Evolutionary conservation across 2,329 filamentous ascomycete genomes (phyloP).

Genomic region (Orbilia brochopaga): DNA sequence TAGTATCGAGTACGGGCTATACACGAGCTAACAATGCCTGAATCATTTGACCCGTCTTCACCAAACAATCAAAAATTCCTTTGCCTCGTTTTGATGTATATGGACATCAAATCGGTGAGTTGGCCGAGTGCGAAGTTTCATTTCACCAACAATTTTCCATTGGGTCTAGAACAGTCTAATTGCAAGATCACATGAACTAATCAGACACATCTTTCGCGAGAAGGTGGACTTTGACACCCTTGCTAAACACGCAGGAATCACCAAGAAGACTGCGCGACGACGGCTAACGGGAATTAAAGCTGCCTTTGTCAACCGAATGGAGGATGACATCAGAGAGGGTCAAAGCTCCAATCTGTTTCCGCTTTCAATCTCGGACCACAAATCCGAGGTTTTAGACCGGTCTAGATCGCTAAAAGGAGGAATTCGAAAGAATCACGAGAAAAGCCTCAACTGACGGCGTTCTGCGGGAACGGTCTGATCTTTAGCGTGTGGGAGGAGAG

Average conservation of each 20-base stretch:
- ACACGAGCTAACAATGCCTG: not conserved
- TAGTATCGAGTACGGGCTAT: too few relatives aligned
- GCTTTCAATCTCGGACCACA: not conserved
- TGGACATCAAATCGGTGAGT: slow-evolving; percentile 3
- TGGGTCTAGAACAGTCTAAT: too few relatives aligned
- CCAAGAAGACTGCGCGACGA: not conserved
- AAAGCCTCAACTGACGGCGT: not conserved
- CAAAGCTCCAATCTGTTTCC: not conserved
- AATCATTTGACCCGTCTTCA: slow-evolving; percentile 11
- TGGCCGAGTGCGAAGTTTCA: not conserved
- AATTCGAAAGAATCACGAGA: not conserved
- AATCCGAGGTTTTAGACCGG: too few relatives aligned
- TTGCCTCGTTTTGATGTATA: not conserved
- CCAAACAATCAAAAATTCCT: slow-evolving; percentile 11
- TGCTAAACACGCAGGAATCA: slow-evolving; percentile 5
- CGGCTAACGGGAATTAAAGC: slow-evolving; percentile 8
- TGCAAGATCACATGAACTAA: not conserved
- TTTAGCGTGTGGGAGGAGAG: slow-evolving; percentile 1
- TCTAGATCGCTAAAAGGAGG: not conserved
- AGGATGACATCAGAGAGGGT: not conserved
- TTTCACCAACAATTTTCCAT: not conserved
- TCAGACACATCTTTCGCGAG: not conserved
- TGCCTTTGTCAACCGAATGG: not conserved
- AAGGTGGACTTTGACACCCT: slow-evolving; percentile 10
- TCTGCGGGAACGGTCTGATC: not conserved